Base-by-base conservation (phyloP, 2,329 filamentous ascomycete genomes). In the Meredithiella fracta region DNA sequence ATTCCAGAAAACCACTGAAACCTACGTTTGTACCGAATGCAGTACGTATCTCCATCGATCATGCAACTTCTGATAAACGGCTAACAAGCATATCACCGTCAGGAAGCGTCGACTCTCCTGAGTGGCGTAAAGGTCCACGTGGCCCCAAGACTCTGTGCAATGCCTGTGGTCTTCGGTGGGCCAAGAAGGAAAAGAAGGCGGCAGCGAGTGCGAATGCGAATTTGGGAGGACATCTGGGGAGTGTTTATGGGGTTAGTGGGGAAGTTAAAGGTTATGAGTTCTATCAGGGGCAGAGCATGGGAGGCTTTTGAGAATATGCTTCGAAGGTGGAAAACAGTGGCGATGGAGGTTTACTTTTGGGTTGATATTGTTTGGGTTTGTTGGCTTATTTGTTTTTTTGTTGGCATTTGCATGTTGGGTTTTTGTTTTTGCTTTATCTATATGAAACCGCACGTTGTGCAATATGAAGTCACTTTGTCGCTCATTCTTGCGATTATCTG, bases 61-160 rank as follows among this genome's bases (percentile, higher is more conserved):
- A n/a, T 40, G 47, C 11, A 22, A 44, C 23, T 8, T 47, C 2
- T 11, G 17, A 54, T 9, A 37, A 11, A 5, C 17, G 37, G 25
- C 34, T 17, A 25, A n/a, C 17, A n/a, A 26, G 8, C 9, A 25
- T 15, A 49, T 44, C 17, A 31, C 42, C 5, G 49, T 47, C 59
- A 83, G 79, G 79, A 34, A 96, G 88, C 0, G 75, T 94, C 42
- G 90, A 96, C 65, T 94, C 87, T 15, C 91, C 91, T 0, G 91
- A 97, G 72, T 97, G 91, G 91, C 78, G 91, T 60, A 96, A 95
- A 67, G 91, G 91, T 0, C 91, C 91, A 0, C 87, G 80, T 60
- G 91, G 91, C 1, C 90, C 90, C 1, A 96, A 97, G 69, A 96
- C 91, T 7, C 72, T 97, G 11, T 97, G 91, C 69, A 97, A 97